A percentile compares a stretch with the other conserved stretches of the same genome.
These are phyloP conservation scores for Cladophialophora yegresii DNA, from an alignment of 2,329 filamentous ascomycete genomes.

Conservation along the genomic window DNA sequence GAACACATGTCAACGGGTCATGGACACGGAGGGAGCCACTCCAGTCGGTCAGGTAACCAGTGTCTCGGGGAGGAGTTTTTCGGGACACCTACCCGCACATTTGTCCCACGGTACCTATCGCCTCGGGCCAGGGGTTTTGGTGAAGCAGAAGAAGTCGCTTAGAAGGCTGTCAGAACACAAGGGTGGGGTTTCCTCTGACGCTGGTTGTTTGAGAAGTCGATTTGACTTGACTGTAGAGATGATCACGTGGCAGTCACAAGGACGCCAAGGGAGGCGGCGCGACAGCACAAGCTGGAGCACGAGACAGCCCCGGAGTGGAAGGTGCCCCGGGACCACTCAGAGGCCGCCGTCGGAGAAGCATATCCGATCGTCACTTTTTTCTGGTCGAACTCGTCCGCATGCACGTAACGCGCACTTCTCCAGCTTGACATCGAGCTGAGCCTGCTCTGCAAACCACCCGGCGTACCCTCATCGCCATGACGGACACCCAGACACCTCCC, in stretches of 20 bases:
- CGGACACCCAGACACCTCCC: constrained; percentile 38
- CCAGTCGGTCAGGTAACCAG: neutral
- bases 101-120: neutral
- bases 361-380: constrained; percentile 17
- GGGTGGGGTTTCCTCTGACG: neutral
- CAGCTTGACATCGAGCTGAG: neutral
- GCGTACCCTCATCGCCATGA: constrained; percentile 39
- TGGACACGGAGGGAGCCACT: neutral
- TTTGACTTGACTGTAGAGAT: neutral
- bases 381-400: neutral
- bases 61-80: constrained; percentile 17
- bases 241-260: neutral
- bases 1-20: neutral
- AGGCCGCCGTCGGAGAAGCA: constrained; percentile 2
- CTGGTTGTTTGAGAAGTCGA: neutral
- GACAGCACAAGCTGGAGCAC: neutral
- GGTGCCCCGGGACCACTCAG: constrained; percentile 5
- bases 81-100: neutral
- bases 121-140: neutral
- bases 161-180: neutral
- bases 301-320: neutral
- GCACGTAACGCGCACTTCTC: constrained; percentile 8
- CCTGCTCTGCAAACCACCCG: neutral
- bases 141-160: neutral
- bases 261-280: neutral